phyloP scores from a whole-genome alignment of 768 basidiomycete species.

The Suillus subaureus region DNA sequence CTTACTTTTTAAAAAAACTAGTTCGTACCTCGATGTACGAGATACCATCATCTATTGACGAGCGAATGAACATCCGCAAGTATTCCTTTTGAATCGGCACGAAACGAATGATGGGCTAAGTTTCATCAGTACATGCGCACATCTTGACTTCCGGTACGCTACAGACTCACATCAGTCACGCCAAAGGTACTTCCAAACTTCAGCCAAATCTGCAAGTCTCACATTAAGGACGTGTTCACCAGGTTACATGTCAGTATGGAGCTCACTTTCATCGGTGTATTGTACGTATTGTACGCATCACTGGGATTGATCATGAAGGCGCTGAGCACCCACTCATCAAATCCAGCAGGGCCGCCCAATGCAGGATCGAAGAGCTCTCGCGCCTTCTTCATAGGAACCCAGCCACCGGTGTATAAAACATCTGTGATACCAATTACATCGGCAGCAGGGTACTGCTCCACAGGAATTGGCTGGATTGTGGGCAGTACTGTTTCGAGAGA shows the following conservation, averaged over 20 bases:
- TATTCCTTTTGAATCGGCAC: slow-evolving; percentile 22
- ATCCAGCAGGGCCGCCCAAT: slow-evolving; percentile 43
- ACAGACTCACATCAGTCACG: slow-evolving; percentile 27
- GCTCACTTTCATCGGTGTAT: slow-evolving; percentile 41
- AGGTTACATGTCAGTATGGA: background rate
- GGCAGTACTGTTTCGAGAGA: slow-evolving; percentile 33
- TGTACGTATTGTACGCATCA: slow-evolving; percentile 45
- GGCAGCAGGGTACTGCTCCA: slow-evolving; percentile 17
- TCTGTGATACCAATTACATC: slow-evolving; percentile 28
- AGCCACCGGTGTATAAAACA: slow-evolving; percentile 31
- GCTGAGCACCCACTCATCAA: slow-evolving; percentile 44
- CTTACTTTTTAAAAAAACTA: slow-evolving; percentile 41
- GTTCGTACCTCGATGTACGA: slow-evolving; percentile 47
- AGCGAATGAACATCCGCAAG: slow-evolving; percentile 36
- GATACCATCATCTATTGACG: slow-evolving; percentile 47
- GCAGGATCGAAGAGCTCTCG: slow-evolving; percentile 35
- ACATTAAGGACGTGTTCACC: background rate
- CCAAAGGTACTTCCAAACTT: slow-evolving; percentile 24
- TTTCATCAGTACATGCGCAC: slow-evolving; percentile 19
- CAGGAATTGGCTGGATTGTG: slow-evolving; percentile 38
- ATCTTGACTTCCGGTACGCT: slow-evolving; percentile 18
- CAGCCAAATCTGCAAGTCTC: slow-evolving; percentile 21
- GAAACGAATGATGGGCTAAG: slow-evolving; percentile 35
- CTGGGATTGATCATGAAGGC: slow-evolving; percentile 43
- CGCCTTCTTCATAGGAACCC: slow-evolving; percentile 41